Percentiles rank a stretch among this genome's conserved stretches.
Evolutionary conservation across 352 stramenopile genomes (phyloP).

Genomic region (Phytopythium delawarense): DNA sequence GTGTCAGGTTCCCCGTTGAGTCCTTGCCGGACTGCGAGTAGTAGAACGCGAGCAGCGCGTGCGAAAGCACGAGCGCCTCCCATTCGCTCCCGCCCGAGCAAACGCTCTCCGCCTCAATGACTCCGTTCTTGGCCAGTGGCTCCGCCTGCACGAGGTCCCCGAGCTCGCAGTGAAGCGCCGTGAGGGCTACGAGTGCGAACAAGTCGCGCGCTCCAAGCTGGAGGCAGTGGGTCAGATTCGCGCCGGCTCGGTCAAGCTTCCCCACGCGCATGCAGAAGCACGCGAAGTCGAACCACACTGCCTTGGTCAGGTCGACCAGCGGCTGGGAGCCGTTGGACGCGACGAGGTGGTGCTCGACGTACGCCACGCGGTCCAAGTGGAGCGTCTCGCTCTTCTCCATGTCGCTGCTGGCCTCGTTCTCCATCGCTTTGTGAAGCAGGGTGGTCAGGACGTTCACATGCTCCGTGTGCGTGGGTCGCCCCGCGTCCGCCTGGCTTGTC

Average conservation of each 20-base stretch:
- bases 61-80: conserved; percentile 30
- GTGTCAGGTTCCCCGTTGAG: conserved; percentile 49
- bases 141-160: conserved; percentile 42
- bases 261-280: conserved; percentile 44
- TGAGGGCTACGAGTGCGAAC: conserved; percentile 40
- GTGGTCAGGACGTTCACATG: conserved; percentile 24
- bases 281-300: conserved; percentile 65
- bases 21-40: conserved; percentile 44
- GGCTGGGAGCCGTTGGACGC: neutral
- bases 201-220: conserved; percentile 37
- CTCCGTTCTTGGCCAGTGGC: conserved; percentile 34
- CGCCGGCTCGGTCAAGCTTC: conserved; percentile 50
- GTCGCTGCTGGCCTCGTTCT: conserved; percentile 70
- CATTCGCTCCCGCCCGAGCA: conserved; percentile 2
- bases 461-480: conserved; percentile 19
- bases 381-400: conserved; percentile 57
- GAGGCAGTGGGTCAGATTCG: conserved; percentile 55
- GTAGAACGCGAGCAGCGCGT: conserved; percentile 60
- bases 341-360: conserved; percentile 36
- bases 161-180: conserved; percentile 58
- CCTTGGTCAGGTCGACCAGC: conserved; percentile 16
- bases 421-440: conserved; percentile 46
- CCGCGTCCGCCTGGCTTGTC: conserved; percentile 13
- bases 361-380: conserved; percentile 62
- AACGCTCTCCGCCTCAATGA: conserved; percentile 15